A percentile compares a stretch with the other conserved stretches of the same genome.
Evolutionary conservation across 495 filamentous ascomycete species (phyloP).

Genomic region (Penicillium longicatenatum): DNA sequence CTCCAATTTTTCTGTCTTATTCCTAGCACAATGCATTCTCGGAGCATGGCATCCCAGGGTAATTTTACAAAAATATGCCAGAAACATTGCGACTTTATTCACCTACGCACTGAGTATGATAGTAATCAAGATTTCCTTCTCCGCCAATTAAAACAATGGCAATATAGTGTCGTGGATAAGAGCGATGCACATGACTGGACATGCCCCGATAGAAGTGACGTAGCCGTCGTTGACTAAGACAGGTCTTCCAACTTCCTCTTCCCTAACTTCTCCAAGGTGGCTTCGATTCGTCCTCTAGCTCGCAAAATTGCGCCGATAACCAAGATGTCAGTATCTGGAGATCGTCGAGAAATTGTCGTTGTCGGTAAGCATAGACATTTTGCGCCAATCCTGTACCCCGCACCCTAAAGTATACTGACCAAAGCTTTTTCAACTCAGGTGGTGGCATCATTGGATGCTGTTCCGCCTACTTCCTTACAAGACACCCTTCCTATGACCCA

Average conservation of each 20-base stretch:
- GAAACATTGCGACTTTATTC: slow-evolving; percentile 16
- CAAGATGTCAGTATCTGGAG: slow-evolving; percentile 40
- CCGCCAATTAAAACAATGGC: not conserved
- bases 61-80: slow-evolving; percentile 12
- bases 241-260: slow-evolving; percentile 2
- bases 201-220: slow-evolving; percentile 28
- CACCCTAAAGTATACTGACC: slow-evolving; percentile 24
- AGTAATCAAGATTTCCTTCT: slow-evolving; percentile 4
- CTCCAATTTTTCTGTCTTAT: slow-evolving; percentile 1
- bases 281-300: slow-evolving; percentile 25
- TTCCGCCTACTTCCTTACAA: slow-evolving; percentile 89
- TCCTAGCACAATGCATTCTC: slow-evolving; percentile 28
- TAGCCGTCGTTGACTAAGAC: slow-evolving; percentile 15
- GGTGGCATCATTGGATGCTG: slow-evolving; percentile 95
- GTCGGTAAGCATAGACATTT: slow-evolving; percentile 53
- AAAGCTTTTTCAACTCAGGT: slow-evolving; percentile 48
- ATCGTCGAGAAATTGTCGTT: slow-evolving; percentile 66
- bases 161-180: not conserved
- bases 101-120: slow-evolving; percentile 6
- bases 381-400: slow-evolving; percentile 31
- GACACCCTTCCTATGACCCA: slow-evolving; percentile 82
- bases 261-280: slow-evolving; percentile 25
- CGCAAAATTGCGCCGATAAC: slow-evolving; percentile 20
- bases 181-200: slow-evolving; percentile 31
- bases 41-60: slow-evolving; percentile 25